Evolutionary conservation across 2,329 filamentous ascomycete genomes (phyloP), one percentile per base, ranked within the genome.

Genomic region (Penicillium sp.): DNA sequence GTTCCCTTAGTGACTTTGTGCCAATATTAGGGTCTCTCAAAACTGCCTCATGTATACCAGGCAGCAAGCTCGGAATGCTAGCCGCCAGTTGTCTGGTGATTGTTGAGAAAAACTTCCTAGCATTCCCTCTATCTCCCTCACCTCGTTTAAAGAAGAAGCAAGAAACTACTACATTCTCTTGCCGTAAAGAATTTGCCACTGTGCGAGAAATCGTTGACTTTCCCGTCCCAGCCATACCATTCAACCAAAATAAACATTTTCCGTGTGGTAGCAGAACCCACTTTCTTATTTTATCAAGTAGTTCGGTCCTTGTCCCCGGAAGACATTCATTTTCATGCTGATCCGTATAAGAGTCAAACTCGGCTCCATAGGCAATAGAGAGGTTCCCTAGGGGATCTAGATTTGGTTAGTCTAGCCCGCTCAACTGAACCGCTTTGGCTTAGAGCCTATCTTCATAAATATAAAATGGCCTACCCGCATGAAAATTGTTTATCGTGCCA

Each of bases 101-200:
- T 0, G 76, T 79, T 0, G 74, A 63, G 21, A 81, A 70, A 28
- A 81, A 67, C 39, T 63, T 65, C 14, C 60, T 58, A 1, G 70
- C 67, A 34, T 67, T 69, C 3, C 71, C 67, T 21, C 73, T 70
- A 63, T 52, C 49, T 1, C 39, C 44, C 19, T 50, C 49, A 19
- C 50, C 50, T 8, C 46, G 42, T 11, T 51, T 56, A 29, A 80
- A 81, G 64, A 79, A 78, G 59, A 80, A 79, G 54, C 68, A 75
- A 2, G 71, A 70, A 16, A 64, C 68, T 43, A 76, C 68, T 14
- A 50, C 26, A 9, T 56, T 43, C 6, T 59, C 52, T 3, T 61
- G 50, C 14, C 43, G 47, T n/a, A 67, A 54, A 3, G 18, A 48
- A 21, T 59, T 39, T 16, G 69, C 67, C 8, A 74, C 54, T 10